phyloP scores from a whole-genome alignment of 1,284 basidiomycete species.

The Cerrena zonata region DNA sequence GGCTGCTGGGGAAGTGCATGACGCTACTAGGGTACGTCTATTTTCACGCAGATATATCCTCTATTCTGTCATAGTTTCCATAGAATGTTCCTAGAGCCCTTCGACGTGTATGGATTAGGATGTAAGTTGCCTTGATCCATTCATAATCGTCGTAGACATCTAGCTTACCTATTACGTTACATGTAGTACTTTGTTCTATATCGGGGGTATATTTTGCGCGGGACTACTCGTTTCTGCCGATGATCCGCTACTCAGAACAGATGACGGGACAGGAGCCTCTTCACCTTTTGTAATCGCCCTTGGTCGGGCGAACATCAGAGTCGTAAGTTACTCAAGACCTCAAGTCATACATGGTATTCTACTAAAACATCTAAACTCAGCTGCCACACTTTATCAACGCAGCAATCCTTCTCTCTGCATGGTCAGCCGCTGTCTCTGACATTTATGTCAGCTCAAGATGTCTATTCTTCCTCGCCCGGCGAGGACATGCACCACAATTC shows the following conservation, averaged over 20 bases:
- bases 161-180: not conserved
- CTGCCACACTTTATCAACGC: slow-evolving; percentile 48
- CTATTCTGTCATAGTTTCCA: slow-evolving; percentile 9
- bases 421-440: slow-evolving; percentile 49
- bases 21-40: slow-evolving; percentile 23
- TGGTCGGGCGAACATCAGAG: slow-evolving; percentile 37
- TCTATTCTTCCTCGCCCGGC: slow-evolving; percentile 44
- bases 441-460: slow-evolving; percentile 48
- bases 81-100: slow-evolving; percentile 39
- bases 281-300: slow-evolving; percentile 47
- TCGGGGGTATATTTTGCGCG: slow-evolving; percentile 35
- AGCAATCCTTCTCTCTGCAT: slow-evolving; percentile 40
- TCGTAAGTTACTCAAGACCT: slow-evolving; percentile 14
- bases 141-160: not conserved
- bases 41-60: not conserved
- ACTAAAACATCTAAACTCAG: slow-evolving; percentile 8
- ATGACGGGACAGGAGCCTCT: slow-evolving; percentile 32
- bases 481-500: slow-evolving; percentile 38
- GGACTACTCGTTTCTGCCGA: slow-evolving; percentile 46
- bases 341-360: not conserved
- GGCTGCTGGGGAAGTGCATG: slow-evolving; percentile 32
- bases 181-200: slow-evolving; percentile 25
- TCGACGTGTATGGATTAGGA: slow-evolving; percentile 50
- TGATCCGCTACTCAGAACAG: slow-evolving; percentile 31
- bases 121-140: slow-evolving; percentile 26